Conservation (phyloP, 2,329 filamentous ascomycete genomes). For the Ceratocystis diversiconidia region DNA sequence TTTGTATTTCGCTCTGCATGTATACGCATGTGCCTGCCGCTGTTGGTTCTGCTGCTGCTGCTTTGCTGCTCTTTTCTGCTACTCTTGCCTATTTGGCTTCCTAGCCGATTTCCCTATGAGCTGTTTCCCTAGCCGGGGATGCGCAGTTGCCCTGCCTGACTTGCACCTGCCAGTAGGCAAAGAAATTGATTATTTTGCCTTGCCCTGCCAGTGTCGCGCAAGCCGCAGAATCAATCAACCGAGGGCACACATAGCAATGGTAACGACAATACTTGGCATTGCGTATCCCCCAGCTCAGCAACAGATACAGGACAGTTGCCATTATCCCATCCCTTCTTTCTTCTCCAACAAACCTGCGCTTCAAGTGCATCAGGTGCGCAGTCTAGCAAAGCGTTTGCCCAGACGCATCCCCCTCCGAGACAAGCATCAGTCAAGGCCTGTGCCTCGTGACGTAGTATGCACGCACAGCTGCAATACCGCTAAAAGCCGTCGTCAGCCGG, state of each 20-base stretch:
- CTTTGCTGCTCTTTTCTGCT: too few relatives aligned
- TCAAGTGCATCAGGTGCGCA: neutral
- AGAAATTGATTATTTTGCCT: neutral
- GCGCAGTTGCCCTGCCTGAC: too few relatives aligned
- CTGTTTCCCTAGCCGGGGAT: too few relatives aligned
- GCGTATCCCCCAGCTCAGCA: too few relatives aligned
- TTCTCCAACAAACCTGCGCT: neutral
- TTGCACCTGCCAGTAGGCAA: too few relatives aligned
- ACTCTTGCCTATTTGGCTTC: too few relatives aligned
- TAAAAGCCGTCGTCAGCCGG: slow-evolving; percentile 33
- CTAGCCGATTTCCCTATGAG: too few relatives aligned
- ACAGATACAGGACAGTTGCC: too few relatives aligned
- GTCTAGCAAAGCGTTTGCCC: neutral
- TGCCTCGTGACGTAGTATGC: neutral
- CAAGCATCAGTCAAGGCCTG: neutral
- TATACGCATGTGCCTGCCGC: neutral
- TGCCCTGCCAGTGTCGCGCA: too few relatives aligned
- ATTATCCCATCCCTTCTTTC: too few relatives aligned
- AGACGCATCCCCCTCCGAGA: neutral
- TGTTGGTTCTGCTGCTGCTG: too few relatives aligned
- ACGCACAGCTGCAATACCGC: slow-evolving; percentile 24
- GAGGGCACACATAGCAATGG: neutral
- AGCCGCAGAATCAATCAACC: neutral
- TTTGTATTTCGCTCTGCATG: neutral
- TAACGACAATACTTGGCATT: neutral